Percentiles rank a stretch among this genome's conserved stretches.
phyloP scores from a whole-genome alignment of 257 asterid genomes.

The Solanum microdontum region DNA sequence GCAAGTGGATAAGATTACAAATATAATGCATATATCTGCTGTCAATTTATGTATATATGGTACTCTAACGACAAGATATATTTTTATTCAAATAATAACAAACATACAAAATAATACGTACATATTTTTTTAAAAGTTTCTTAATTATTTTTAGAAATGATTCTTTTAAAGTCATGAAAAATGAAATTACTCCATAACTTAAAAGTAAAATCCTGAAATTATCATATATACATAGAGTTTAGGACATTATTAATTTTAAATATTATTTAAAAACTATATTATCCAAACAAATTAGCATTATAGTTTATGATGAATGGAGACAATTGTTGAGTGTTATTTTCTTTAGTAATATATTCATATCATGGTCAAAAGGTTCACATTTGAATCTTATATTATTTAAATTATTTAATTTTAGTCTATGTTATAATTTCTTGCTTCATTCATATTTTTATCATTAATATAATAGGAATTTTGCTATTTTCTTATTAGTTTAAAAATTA shows the following conservation, averaged over 20 bases:
- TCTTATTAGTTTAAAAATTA: neutral
- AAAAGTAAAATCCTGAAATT: neutral
- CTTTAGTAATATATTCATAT: neutral
- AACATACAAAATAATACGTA: neutral
- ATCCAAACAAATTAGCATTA: neutral
- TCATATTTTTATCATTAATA: neutral
- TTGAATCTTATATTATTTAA: neutral
- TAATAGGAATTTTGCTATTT: neutral
- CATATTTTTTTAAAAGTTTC: neutral
- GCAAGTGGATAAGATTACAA: neutral
- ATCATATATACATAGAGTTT: neutral
- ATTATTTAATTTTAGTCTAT: neutral
- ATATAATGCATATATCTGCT: neutral
- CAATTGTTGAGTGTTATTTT: neutral
- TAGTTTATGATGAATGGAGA: neutral
- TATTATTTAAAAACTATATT: neutral
- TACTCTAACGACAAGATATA: neutral
- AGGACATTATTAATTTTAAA: neutral
- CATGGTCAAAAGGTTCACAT: neutral
- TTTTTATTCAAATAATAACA: neutral
- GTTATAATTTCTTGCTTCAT: neutral
- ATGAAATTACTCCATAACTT: neutral
- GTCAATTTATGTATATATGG: neutral
- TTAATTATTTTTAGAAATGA: neutral
- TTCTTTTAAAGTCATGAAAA: neutral